Conservation (phyloP, 1,284 basidiomycete species). For the Ceratobasidium papillatum region DNA sequence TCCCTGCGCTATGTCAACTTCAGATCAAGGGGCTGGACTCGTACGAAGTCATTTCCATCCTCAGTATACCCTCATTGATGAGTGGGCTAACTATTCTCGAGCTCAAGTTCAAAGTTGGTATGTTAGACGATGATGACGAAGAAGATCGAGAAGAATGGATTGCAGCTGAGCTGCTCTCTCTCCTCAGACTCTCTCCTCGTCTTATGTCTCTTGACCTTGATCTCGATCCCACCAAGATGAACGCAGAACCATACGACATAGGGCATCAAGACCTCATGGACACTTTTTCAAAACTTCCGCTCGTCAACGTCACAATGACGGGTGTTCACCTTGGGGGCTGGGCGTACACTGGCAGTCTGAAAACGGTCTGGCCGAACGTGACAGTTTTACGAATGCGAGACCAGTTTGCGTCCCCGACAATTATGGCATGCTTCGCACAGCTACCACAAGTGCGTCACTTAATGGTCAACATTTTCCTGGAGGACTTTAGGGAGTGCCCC, state of each 20-base stretch:
- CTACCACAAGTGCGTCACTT: conserved; percentile 10
- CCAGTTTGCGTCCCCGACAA: conserved; percentile 19
- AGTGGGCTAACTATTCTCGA: not conserved
- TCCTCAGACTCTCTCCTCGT: not conserved
- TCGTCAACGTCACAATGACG: not conserved
- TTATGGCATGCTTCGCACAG: conserved; percentile 25
- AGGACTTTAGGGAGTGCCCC: not conserved
- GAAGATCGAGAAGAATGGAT: conserved; percentile 32
- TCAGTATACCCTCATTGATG: conserved; percentile 16
- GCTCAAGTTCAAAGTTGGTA: not conserved
- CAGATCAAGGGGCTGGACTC: conserved; percentile 4
- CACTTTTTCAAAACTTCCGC: conserved; percentile 31
- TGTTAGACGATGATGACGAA: conserved; percentile 4
- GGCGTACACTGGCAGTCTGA: conserved; percentile 23
- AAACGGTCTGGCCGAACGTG: conserved; percentile 22
- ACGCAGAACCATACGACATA: conserved; percentile 14
- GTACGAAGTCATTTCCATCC: conserved; percentile 16
- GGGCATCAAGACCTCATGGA: conserved; percentile 35
- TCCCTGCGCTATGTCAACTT: conserved; percentile 13
- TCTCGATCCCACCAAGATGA: not conserved
- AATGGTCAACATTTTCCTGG: conserved; percentile 13
- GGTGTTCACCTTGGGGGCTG: conserved; percentile 23
- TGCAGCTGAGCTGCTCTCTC: not conserved
- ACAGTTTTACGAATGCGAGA: conserved; percentile 5
- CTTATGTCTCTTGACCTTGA: conserved; percentile 15